Percentiles rank a stretch among this genome's conserved stretches.
Evolutionary conservation across 768 basidiomycete species (phyloP).

Genomic region (Glaciozyma antarctica): DNA sequence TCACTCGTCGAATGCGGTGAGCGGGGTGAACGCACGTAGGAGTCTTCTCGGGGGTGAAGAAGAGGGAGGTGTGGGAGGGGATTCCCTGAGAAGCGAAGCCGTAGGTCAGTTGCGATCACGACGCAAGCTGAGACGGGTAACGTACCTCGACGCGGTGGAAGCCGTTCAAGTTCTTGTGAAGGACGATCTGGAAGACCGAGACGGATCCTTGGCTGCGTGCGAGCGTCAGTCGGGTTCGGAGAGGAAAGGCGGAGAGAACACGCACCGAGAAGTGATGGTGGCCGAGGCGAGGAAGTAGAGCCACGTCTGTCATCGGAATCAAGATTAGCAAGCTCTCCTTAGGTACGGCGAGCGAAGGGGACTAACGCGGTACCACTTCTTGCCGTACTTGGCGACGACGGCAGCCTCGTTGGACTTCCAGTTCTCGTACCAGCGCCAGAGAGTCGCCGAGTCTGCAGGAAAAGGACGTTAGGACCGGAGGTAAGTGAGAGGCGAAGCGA

Average conservation of each 20-base stretch:
- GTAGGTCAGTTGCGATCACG: background rate
- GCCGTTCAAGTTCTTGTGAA: conserved; percentile 96
- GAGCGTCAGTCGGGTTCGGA: background rate
- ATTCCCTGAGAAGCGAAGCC: background rate
- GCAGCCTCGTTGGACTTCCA: conserved; percentile 90
- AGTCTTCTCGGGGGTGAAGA: conserved; percentile 3
- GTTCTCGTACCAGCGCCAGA: conserved; percentile 82
- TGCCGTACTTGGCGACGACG: conserved; percentile 79
- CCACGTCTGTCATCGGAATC: conserved; percentile 52
- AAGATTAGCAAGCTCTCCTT: background rate
- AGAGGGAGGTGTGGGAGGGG: conserved; percentile 9
- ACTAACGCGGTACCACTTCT: conserved; percentile 67
- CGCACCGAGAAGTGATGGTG: conserved; percentile 65
- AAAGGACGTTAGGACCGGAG: background rate
- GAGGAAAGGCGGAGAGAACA: conserved; percentile 3
- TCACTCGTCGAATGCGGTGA: too few species aligned
- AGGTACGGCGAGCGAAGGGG: background rate
- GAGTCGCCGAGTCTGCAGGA: conserved; percentile 30
- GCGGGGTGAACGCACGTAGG: background rate
- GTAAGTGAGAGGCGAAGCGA: conserved; percentile 53
- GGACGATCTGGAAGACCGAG: conserved; percentile 80
- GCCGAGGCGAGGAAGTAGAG: conserved; percentile 92
- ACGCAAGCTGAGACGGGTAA: too few species aligned
- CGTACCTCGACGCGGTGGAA: conserved; percentile 72
- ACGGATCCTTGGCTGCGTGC: conserved; percentile 65